Evolutionary conservation across 805 yeast species (phyloP), one percentile per base, ranked within the genome.

Genomic region (Ogataea degrootiae): DNA sequence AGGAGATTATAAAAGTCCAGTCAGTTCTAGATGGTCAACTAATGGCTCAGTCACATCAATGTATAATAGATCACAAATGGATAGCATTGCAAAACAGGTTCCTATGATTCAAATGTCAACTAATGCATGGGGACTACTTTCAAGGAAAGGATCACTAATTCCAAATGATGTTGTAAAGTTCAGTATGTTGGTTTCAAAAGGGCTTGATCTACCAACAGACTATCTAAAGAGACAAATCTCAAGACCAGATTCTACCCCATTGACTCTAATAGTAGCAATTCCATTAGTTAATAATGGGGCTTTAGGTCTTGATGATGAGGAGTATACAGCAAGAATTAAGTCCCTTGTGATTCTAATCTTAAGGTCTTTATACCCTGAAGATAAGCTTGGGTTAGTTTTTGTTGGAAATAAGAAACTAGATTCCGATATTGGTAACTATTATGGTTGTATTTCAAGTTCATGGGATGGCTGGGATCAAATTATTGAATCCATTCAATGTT

Each of bases 21-120:
- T 14, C 3, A 15, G 14, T 5, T 12, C 37, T 12, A 19, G 16
- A 9, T 4, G 6, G 16, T 11, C 35, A 31, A 39, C 9, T 6
- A 5, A 2, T 7, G 19, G 33, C 7, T 26, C 23, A 26, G 14
- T 7, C 7, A 11, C 39, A 17, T 22, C 23, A 9, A 31, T 9
- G 7, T 6, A 22, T 7, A 29, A 15, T 4, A 19, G 16, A 11
- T 42, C 46, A 35, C 44, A 44, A 14, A 16, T 16, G 14, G 17
- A 15, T 14, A 40, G 47, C 17, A 47, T 55, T 21, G 45, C 57
- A n/a, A 39, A 41, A 16, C 48, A 53, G 21, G 43, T 67, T 7
- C 69, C 76, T 5, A 52, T 78, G 23, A 66, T 68, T 33, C 80
- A 78, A 55, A 60, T 79, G 50, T 74, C 85, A 1, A 68, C 75